Evolutionary conservation across 2,329 filamentous ascomycete species (phyloP).

Genomic region (Zalaria obscura): DNA sequence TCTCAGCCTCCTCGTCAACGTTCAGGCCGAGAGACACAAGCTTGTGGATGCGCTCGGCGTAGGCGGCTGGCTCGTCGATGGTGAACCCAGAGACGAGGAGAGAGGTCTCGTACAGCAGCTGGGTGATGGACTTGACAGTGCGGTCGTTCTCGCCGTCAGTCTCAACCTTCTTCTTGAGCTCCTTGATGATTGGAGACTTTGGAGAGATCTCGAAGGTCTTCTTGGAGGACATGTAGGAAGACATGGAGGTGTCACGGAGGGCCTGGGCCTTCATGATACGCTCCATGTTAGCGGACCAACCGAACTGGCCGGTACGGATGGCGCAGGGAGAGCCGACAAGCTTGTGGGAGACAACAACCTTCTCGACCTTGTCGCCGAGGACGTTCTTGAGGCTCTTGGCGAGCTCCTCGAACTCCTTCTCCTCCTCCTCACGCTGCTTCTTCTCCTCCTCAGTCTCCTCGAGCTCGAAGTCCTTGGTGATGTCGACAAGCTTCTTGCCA

Average conservation of each 20-base stretch:
- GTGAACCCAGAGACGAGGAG: slow-evolving; percentile 98
- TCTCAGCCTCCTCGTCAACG: slow-evolving; percentile 86
- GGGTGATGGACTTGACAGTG: slow-evolving; percentile 97
- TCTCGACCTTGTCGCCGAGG: slow-evolving; percentile 98
- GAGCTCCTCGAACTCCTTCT: slow-evolving; percentile 94
- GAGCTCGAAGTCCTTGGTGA: slow-evolving; percentile 99
- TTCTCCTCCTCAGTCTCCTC: slow-evolving; percentile 99
- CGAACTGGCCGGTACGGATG: slow-evolving; percentile 98
- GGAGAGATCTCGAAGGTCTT: slow-evolving; percentile 99
- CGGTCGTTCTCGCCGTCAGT: slow-evolving; percentile 94
- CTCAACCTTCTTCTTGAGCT: slow-evolving; percentile 99
- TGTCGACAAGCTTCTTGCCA: slow-evolving; percentile 99
- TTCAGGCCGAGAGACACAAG: slow-evolving; percentile 95
- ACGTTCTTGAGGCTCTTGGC: slow-evolving; percentile 99
- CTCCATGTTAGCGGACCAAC: slow-evolving; percentile 99
- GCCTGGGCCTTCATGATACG: slow-evolving; percentile 99
- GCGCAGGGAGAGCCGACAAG: slow-evolving; percentile 86
- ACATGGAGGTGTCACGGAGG: slow-evolving; percentile 98
- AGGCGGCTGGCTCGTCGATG: slow-evolving; percentile 95
- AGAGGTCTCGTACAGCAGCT: slow-evolving; percentile 97
- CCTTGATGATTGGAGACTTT: slow-evolving; percentile 93
- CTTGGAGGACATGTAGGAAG: slow-evolving; percentile 99
- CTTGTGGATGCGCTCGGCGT: slow-evolving; percentile 99
- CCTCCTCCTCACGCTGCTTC: slow-evolving; percentile 82
- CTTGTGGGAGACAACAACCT: slow-evolving; percentile 98